Evolutionary conservation across 768 basidiomycete species (phyloP).

Genomic region (Podaxis mareebaensis): DNA sequence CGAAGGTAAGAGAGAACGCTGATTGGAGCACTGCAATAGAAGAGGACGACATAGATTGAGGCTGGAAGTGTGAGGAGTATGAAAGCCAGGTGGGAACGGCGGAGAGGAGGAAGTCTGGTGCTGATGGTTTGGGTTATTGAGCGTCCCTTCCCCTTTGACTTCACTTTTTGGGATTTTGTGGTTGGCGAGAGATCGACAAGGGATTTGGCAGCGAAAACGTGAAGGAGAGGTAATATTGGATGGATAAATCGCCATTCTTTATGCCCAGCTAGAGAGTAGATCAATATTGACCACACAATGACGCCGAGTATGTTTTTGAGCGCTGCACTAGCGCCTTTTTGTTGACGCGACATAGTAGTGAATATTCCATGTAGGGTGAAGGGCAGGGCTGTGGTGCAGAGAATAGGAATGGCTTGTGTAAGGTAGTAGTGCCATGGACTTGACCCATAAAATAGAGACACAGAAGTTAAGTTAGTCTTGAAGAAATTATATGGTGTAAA

Average conservation of each 20-base stretch:
- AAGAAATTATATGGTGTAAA: slow-evolving; percentile 85
- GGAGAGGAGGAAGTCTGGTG: slow-evolving; percentile 31
- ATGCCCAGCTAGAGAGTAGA: slow-evolving; percentile 85
- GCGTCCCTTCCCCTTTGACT: slow-evolving; percentile 1
- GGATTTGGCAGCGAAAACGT: slow-evolving; percentile 76
- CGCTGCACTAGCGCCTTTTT: slow-evolving; percentile 25
- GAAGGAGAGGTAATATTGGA: slow-evolving; percentile 82
- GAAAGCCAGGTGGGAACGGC: slow-evolving; percentile 34
- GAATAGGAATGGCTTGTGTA: slow-evolving; percentile 80
- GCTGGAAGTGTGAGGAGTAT: slow-evolving; percentile 59
- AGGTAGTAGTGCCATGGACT: slow-evolving; percentile 90
- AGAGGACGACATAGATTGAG: slow-evolving; percentile 67
- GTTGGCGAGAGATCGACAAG: slow-evolving; percentile 48
- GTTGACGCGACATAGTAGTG: slow-evolving; percentile 27
- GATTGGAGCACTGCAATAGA: slow-evolving; percentile 82
- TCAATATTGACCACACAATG: slow-evolving; percentile 58
- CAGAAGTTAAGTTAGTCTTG: slow-evolving; percentile 74
- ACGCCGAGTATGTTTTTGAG: slow-evolving; percentile 47
- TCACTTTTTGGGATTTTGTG: slow-evolving; percentile 5
- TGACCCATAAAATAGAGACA: slow-evolving; percentile 91
- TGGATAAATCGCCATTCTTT: slow-evolving; percentile 99
- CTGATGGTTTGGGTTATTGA: neutral
- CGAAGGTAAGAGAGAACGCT: slow-evolving; percentile 71
- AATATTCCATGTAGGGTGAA: slow-evolving; percentile 67
- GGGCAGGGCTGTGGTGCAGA: slow-evolving; percentile 73